Base-by-base conservation (phyloP, 2,329 filamentous ascomycete species). In the Cryphonectria japonica region DNA sequence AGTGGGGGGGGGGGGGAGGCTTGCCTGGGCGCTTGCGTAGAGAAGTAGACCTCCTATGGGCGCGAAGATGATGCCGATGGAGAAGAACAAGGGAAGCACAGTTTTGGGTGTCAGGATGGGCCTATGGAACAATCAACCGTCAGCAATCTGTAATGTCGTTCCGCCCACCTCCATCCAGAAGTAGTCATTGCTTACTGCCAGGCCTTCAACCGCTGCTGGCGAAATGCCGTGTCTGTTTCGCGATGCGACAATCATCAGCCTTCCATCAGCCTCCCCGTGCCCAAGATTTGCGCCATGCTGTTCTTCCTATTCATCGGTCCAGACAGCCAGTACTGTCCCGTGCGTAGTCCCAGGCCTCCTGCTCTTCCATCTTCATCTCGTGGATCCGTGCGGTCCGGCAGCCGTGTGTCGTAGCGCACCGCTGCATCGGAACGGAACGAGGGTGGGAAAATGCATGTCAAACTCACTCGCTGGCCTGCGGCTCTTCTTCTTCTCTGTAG, bases 71-170 rank as follows among this genome's bases (percentile, higher is more conserved):
- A 97, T 87, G 72, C 94, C 95, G 77, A 98, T 91, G 66, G 88
- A 88, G 80, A 98, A 97, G 85, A 98, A 97, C 72, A 98, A 88
- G 73, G 94, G 94, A 46, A 97, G 85, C 50, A 97, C 94, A 62
- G 94, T 97, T 84, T 97, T 97, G 2, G 95, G 95, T 3, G 95
- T 98, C 67, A 98, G 86, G 78, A 98, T 98, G 52, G 95, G 95
- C 83, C 93, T 96, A 78, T 70, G 22, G 22, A 52, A 52, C 59
- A 29, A 43, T 54, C 60, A 39, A n/a, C 62, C 6, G 68, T 74
- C 69, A 75, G 68, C 67, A 14, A 19, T 57, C 39, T 16, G 32
- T 29, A 19, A 19, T 46, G 41, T 26, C 4, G 16, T 14, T 37
- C 34, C 32, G 16, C 19, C 13, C 16, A 34, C 34, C 14, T 19